phyloP scores from a whole-genome alignment of 257 asterid genomes.

The Solanum sitiens region DNA sequence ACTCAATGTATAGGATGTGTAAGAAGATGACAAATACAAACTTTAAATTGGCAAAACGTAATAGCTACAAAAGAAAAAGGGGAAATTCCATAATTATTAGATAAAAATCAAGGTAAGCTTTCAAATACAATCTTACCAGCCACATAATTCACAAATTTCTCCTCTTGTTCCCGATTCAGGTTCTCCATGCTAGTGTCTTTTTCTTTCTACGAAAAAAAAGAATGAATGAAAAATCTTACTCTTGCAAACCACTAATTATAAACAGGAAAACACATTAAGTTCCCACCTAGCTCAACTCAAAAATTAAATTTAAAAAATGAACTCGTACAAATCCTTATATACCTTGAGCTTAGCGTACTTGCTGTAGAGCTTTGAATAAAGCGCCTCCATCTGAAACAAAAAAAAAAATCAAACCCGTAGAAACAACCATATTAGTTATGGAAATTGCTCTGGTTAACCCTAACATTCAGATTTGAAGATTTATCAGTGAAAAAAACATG shows the following conservation, averaged over 20 bases:
- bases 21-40: background rate
- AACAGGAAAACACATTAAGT: background rate
- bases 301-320: background rate
- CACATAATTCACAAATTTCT: constrained; percentile 44
- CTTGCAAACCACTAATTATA: background rate
- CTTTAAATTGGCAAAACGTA: background rate
- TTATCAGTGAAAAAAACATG: background rate
- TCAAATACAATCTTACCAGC: constrained; percentile 29
- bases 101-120: background rate
- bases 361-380: constrained; percentile 54
- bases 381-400: constrained; percentile 49
- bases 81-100: background rate
- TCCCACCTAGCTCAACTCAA: background rate
- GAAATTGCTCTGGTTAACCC: background rate
- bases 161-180: constrained; percentile 61
- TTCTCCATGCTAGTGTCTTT: constrained; percentile 51
- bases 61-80: background rate
- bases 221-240: background rate
- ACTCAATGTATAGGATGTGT: background rate
- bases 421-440: background rate
- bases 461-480: background rate
- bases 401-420: background rate
- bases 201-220: constrained; percentile 32
- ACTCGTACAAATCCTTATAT: background rate
- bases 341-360: constrained; percentile 67